Conservation (phyloP, 2,329 filamentous ascomycete species). For the Stagonosporopsis cucurbitacearum region DNA sequence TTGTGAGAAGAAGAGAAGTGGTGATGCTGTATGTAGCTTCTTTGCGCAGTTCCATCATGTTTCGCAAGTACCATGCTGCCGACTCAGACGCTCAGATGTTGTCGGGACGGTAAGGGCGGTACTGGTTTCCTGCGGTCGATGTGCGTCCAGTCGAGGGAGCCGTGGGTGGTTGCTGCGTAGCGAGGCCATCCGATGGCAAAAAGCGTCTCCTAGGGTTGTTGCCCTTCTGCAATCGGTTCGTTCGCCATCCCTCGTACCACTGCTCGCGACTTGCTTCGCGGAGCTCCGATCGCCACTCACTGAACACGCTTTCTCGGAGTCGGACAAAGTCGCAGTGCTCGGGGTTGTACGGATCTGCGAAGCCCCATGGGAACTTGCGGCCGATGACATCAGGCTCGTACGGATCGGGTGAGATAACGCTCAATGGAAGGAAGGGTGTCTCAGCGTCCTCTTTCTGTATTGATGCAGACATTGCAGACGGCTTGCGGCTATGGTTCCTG, state of each 20-base stretch:
- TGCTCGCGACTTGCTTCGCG: constrained; percentile 88
- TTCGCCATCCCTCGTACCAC: constrained; percentile 97
- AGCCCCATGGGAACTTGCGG: constrained; percentile 94
- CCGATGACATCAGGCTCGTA: constrained; percentile 83
- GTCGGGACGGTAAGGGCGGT: constrained; percentile 33
- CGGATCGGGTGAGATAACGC: constrained; percentile 90
- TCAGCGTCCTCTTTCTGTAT: constrained; percentile 51
- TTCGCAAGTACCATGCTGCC: not conserved
- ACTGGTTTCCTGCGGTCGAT: constrained; percentile 39
- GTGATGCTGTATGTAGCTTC: not conserved
- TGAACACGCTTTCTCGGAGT: constrained; percentile 90
- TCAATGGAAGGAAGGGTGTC: constrained; percentile 80
- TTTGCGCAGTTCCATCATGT: not conserved
- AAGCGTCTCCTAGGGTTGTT: constrained; percentile 31
- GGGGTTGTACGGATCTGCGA: constrained; percentile 89
- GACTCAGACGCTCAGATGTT: constrained; percentile 22
- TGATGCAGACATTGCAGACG: constrained; percentile 49
- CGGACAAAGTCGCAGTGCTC: constrained; percentile 93
- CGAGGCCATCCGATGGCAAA: constrained; percentile 40
- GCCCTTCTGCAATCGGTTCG: constrained; percentile 53
- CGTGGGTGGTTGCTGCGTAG: constrained; percentile 32
- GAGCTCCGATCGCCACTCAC: constrained; percentile 89
- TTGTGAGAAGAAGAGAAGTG: constrained; percentile 6
- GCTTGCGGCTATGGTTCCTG: constrained; percentile 49
- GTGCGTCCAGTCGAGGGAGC: constrained; percentile 43